These are phyloP conservation scores for Aquilaria yunnanensis DNA, from an alignment of 345 rosid genomes.

Conservation along the genomic window DNA sequence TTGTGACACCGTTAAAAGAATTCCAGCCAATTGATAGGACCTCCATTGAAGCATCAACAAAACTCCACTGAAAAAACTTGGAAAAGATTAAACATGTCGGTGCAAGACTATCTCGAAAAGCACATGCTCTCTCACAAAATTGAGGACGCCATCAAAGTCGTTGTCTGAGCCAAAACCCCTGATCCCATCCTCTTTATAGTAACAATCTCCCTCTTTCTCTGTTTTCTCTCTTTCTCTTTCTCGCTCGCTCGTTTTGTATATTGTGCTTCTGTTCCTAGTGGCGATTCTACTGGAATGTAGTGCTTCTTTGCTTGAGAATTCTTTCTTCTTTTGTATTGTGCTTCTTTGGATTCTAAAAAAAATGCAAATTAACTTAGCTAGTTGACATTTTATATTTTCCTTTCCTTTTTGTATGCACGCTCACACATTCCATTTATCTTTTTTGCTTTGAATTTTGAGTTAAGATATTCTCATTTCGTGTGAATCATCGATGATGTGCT, in stretches of 20 bases:
- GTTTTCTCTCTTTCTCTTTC: neutral
- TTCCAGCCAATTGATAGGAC: too few species aligned
- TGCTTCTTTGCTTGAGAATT: neutral
- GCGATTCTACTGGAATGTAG: constrained; percentile 82
- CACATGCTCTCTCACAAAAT: constrained; percentile 89
- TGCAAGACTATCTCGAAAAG: constrained; percentile 91
- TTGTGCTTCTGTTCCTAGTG: constrained; percentile 82
- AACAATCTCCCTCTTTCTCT: constrained; percentile 7
- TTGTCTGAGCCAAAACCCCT: constrained; percentile 84
- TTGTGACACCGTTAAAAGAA: too few species aligned
- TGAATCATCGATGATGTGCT: too few species aligned
- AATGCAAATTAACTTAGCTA: neutral
- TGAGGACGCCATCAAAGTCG: constrained; percentile 98
- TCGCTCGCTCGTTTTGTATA: constrained; percentile 21
- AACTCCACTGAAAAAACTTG: neutral
- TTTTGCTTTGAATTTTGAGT: too few species aligned
- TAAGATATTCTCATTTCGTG: too few species aligned
- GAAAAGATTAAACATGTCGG: constrained; percentile 55
- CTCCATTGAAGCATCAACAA: too few species aligned
- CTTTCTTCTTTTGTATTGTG: neutral
- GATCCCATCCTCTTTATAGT: constrained; percentile 98
- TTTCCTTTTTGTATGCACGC: neutral
- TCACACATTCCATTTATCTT: too few species aligned
- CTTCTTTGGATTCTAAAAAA: neutral
- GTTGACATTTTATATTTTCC: neutral